Conservation (phyloP, 306 rosid species). For the Quercus cerris region DNA sequence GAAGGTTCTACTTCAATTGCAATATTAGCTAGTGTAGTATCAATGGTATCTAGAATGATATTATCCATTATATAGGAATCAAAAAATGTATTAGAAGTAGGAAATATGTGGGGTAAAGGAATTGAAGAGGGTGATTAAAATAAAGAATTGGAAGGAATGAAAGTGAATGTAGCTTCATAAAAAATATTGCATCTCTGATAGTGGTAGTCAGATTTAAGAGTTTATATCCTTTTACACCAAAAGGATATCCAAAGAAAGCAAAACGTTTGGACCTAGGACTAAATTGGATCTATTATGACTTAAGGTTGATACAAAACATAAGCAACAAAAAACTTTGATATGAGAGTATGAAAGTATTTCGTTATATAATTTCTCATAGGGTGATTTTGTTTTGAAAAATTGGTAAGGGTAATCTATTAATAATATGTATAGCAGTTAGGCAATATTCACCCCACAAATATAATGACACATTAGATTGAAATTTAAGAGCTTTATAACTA, state of each 20-base stretch:
- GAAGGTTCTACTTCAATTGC: too few species aligned
- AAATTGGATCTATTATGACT: not conserved
- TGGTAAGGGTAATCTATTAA: not conserved
- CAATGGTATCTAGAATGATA: too few species aligned
- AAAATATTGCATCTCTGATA: not conserved
- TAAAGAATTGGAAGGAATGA: not conserved
- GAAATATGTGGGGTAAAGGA: not conserved
- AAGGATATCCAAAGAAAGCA: not conserved
- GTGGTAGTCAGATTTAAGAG: not conserved
- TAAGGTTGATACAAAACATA: not conserved
- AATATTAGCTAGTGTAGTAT: too few species aligned
- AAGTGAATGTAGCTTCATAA: not conserved
- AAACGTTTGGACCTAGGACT: not conserved
- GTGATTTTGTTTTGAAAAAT: not conserved
- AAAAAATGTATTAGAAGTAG: not conserved
- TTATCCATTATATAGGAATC: not conserved
- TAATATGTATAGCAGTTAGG: not conserved
- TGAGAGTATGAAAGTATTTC: not conserved
- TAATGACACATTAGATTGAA: not conserved
- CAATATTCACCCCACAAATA: not conserved
- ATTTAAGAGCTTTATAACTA: not conserved
- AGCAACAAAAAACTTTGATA: not conserved
- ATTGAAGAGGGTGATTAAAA: not conserved
- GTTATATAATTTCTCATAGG: not conserved
- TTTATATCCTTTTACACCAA: not conserved